Percentiles rank a stretch among this genome's conserved stretches.
phyloP scores from a whole-genome alignment of 2,329 filamentous ascomycete genomes.

The Cytospora mali region DNA sequence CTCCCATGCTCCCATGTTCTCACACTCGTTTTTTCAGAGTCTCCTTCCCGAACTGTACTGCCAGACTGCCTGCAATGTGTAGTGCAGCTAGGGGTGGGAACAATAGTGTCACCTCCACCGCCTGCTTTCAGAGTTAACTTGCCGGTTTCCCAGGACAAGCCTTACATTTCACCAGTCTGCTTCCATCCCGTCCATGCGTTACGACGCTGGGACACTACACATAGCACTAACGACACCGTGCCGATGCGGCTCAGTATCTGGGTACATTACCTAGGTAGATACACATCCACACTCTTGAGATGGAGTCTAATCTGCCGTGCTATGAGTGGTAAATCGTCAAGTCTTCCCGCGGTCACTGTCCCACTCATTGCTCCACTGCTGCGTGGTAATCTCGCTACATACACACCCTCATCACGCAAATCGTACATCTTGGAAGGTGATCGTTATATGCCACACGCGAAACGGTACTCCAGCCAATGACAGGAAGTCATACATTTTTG shows the following conservation, averaged over 20 bases:
- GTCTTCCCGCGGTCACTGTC: slow-evolving; percentile 31
- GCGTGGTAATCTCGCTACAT: slow-evolving; percentile 31
- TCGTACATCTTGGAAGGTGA: slow-evolving; percentile 31
- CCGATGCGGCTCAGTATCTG: slow-evolving; percentile 23
- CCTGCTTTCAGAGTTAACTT: too few species aligned
- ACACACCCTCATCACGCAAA: slow-evolving; percentile 27
- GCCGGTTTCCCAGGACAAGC: too few species aligned
- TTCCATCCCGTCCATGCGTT: too few species aligned
- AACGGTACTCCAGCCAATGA: slow-evolving; percentile 31
- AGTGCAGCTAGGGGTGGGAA: too few species aligned
- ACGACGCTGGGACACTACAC: too few species aligned
- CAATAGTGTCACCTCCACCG: too few species aligned
- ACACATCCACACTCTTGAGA: slow-evolving; percentile 11
- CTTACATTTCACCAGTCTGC: too few species aligned
- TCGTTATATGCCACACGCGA: slow-evolving; percentile 31
- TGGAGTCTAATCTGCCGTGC: slow-evolving; percentile 31
- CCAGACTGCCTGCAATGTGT: too few species aligned
- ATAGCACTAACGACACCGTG: slow-evolving; percentile 33
- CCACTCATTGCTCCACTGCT: slow-evolving; percentile 35
- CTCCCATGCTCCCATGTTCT: too few species aligned
- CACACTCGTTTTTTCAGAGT: too few species aligned
- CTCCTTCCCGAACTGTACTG: too few species aligned
- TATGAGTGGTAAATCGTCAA: slow-evolving; percentile 30
- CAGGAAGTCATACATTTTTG: slow-evolving; percentile 32
- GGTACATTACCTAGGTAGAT: slow-evolving; percentile 7